Evolutionary conservation across 129 eudicot genomes (phyloP), one percentile per base, ranked within the genome.

Genomic region (Flaveria linearis): DNA sequence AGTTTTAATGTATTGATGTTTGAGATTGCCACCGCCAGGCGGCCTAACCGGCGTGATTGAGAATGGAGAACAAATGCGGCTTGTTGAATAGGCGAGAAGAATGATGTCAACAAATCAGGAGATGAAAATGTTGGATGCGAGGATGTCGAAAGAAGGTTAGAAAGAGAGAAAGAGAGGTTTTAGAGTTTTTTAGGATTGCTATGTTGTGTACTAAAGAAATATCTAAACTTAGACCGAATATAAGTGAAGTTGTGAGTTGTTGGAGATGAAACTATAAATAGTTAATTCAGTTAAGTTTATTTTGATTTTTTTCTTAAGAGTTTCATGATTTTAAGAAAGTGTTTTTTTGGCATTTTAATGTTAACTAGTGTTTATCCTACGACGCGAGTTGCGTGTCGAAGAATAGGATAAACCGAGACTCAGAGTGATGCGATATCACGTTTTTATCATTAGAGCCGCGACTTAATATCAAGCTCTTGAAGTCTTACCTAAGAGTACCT

Each of bases 1-100:
- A 93, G 98, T 65, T 93, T 93, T 72, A 96, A 97, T 23, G 80
- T 85, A 16, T 50, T 93, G 12, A 86, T 89, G 92, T 39, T 91
- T 61, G 98, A 91, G 82, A 57, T 87, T 16, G 83, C 73, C 0
- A 84, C 88, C 2, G 89, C 87, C 23, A 78, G 82, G 53, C 80
- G 98, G 5, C 96, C 98, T 18, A 90, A 85, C 63, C 82, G 76
- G 83, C 89, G 91, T 2, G 51, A 80, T 47, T 0, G 90, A 85
- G 7, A 64, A 80, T 5, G 88, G 84, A 11, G 78, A 71, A 79
- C 96, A 90, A 45, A 70, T 90, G 12, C 63, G 97, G 81, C 9
- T 91, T 53, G 72, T 88, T 33, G 88, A 87, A 26, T 91, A 97
- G 93, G 85, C 82, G 17, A 69, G 22, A 41, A 68, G 33, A 2